A percentile compares a stretch with the other conserved stretches of the same genome.
Evolutionary conservation across 495 filamentous ascomycete species (phyloP).

Genomic region (Entonaema liquescens): DNA sequence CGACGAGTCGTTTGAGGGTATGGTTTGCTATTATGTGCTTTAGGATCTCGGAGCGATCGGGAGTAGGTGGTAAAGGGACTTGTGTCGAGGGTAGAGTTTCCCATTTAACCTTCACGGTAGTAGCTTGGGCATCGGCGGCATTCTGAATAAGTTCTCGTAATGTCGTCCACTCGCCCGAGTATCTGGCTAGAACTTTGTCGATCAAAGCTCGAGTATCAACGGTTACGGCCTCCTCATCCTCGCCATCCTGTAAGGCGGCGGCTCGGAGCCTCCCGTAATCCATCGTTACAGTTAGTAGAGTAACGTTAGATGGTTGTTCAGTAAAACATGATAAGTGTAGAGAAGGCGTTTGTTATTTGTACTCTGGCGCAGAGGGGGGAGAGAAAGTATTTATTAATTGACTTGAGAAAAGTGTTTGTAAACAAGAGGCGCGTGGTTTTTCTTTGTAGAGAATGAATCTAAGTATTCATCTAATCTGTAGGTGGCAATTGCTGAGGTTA

Average conservation of each 20-base stretch:
- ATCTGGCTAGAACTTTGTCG: slow-evolving; percentile 94
- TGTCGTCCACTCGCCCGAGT: slow-evolving; percentile 90
- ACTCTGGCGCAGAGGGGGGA: neutral
- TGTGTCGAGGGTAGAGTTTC: slow-evolving; percentile 84
- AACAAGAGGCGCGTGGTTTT: slow-evolving; percentile 11
- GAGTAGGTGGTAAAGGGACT: slow-evolving; percentile 73
- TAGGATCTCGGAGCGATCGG: slow-evolving; percentile 72
- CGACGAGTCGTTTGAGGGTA: slow-evolving; percentile 81
- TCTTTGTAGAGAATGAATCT: neutral
- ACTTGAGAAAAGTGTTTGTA: neutral
- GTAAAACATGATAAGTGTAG: slow-evolving; percentile 23
- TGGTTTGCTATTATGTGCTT: slow-evolving; percentile 85
- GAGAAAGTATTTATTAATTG: slow-evolving; percentile 16
- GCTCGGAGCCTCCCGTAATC: slow-evolving; percentile 86
- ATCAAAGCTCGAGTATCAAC: slow-evolving; percentile 97
- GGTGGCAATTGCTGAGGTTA: neutral
- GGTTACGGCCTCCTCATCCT: slow-evolving; percentile 96
- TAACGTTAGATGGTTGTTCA: slow-evolving; percentile 8
- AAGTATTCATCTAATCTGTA: slow-evolving; percentile 11
- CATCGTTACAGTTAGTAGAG: slow-evolving; percentile 48
- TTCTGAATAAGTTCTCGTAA: slow-evolving; percentile 97
- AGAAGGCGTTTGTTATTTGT: neutral
- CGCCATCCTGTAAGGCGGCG: slow-evolving; percentile 82
- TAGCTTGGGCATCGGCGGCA: slow-evolving; percentile 92
- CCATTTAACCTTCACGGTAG: slow-evolving; percentile 87